phyloP scores from a whole-genome alignment of 768 basidiomycete genomes.

The Tricholomella constricta region DNA sequence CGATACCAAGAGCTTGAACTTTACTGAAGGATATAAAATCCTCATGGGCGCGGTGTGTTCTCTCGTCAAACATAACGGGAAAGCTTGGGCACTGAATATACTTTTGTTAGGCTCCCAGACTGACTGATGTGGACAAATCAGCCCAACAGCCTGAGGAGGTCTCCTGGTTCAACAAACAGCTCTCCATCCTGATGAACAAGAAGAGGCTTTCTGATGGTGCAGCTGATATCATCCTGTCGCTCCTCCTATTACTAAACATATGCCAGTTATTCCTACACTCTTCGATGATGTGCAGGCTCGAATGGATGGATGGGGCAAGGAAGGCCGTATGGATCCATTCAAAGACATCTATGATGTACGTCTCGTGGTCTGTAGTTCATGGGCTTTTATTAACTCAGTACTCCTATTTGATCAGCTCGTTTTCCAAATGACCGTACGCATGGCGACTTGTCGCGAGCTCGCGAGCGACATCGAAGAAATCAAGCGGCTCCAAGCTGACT shows the following conservation, averaged over 20 bases:
- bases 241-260: not conserved
- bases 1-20: constrained; percentile 27
- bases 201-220: constrained; percentile 14
- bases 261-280: constrained; percentile 23
- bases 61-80: no score
- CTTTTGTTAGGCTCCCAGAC: constrained; percentile 23
- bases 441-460: constrained; percentile 31
- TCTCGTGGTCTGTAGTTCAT: no score
- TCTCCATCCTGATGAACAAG: constrained; percentile 14
- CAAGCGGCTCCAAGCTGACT: constrained; percentile 20
- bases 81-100: no score
- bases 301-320: constrained; percentile 24
- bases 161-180: constrained; percentile 23
- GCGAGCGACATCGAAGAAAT: constrained; percentile 20
- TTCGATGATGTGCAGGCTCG: constrained; percentile 25
- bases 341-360: constrained; percentile 25
- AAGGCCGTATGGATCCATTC: constrained; percentile 27
- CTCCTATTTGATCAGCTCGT: no score
- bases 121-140: constrained; percentile 26
- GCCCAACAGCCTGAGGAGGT: constrained; percentile 21
- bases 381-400: no score
- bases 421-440: constrained; percentile 32
- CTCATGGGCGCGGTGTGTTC: constrained; percentile 32
- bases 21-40: constrained; percentile 36
- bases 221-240: not conserved